Evolutionary conservation across 2,329 filamentous ascomycete genomes (phyloP).

Genomic region (Neophaeococcomyces mojaviensis): DNA sequence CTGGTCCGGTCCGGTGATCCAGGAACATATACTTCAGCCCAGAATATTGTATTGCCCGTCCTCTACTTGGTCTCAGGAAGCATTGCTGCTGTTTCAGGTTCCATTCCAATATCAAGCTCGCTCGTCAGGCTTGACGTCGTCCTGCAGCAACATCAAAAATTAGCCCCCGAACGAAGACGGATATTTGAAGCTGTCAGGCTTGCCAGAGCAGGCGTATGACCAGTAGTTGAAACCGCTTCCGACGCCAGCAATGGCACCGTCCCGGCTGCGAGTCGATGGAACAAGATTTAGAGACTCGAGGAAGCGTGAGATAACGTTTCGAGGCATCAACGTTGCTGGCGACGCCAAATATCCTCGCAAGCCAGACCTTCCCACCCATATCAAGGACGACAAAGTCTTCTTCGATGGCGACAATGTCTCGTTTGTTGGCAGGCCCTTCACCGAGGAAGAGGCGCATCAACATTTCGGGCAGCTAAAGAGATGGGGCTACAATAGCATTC

Average conservation of each 20-base stretch:
- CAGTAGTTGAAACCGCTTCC: not conserved
- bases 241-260: constrained; percentile 55
- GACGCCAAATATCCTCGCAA: constrained; percentile 82
- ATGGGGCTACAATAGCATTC: constrained; percentile 92
- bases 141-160: no score
- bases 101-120: no score
- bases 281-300: constrained; percentile 73
- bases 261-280: constrained; percentile 77
- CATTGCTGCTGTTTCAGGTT: no score
- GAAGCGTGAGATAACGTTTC: constrained; percentile 76
- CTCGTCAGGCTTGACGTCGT: no score
- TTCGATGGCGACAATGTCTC: constrained; percentile 89
- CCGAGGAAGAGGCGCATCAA: constrained; percentile 68
- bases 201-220: no score
- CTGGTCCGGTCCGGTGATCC: no score
- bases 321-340: constrained; percentile 88
- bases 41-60: no score
- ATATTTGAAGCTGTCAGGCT: no score
- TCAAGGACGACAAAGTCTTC: constrained; percentile 57
- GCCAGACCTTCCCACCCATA: constrained; percentile 74
- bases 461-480: constrained; percentile 81
- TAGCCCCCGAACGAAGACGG: no score
- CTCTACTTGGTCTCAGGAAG: no score
- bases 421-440: constrained; percentile 80
- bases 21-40: no score